Conservation (phyloP, 257 asterid species). For the Petunia axillaris region DNA sequence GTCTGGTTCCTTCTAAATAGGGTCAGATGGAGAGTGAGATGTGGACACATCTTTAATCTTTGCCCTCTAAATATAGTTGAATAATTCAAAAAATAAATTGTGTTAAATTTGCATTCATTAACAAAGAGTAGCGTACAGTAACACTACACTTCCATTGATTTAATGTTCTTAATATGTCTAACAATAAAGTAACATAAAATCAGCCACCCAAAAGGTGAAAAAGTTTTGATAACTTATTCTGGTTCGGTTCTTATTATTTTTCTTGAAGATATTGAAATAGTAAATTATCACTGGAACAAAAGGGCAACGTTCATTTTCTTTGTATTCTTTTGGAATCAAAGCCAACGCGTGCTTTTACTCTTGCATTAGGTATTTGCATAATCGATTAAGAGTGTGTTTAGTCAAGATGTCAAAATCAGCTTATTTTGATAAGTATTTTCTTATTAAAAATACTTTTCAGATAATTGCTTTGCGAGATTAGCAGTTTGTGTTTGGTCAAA, state of each 20-base stretch:
- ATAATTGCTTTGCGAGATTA: too few species aligned
- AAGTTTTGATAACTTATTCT: background rate
- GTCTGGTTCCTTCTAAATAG: slow-evolving; percentile 5
- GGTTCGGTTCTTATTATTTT: background rate
- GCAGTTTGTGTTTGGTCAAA: too few species aligned
- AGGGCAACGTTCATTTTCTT: background rate
- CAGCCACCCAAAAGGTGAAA: background rate
- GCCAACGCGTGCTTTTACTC: background rate
- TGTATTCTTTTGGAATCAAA: background rate
- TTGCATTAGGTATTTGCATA: background rate
- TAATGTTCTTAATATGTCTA: background rate
- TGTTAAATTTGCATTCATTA: background rate
- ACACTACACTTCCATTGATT: background rate
- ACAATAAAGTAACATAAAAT: background rate
- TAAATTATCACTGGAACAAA: background rate
- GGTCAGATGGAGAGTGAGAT: background rate
- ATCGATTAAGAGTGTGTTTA: background rate
- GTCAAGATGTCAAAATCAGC: too few species aligned
- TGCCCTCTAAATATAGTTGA: background rate
- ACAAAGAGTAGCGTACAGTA: background rate
- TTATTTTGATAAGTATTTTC: too few species aligned
- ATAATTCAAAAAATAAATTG: background rate
- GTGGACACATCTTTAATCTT: background rate
- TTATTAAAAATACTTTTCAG: too few species aligned
- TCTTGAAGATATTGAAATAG: background rate